Conservation (phyloP, 2,329 filamentous ascomycete genomes). For the Plenodomus lindquistii region DNA sequence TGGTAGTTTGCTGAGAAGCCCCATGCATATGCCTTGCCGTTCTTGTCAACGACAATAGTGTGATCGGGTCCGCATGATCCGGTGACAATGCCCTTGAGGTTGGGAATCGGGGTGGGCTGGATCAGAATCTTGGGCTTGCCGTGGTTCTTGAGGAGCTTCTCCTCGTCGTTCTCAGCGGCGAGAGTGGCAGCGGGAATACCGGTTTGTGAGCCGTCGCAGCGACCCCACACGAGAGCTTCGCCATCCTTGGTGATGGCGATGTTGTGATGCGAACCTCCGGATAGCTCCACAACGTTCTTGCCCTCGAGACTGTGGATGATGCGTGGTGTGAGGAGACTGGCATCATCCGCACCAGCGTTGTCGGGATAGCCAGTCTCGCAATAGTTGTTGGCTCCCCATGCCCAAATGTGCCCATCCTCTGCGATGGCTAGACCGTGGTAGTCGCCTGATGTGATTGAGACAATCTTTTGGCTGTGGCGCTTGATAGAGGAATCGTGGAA, state of each 20-base stretch:
- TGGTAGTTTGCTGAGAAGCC: conserved; percentile 82
- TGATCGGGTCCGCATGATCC: conserved; percentile 73
- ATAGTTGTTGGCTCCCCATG: conserved; percentile 88
- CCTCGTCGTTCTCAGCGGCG: conserved; percentile 44
- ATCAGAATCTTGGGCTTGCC: conserved; percentile 72
- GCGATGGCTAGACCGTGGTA: conserved; percentile 82
- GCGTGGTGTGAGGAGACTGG: conserved; percentile 68
- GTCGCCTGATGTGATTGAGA: conserved; percentile 68
- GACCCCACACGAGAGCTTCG: conserved; percentile 63
- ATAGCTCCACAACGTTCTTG: conserved; percentile 68
- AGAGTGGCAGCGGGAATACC: conserved; percentile 42
- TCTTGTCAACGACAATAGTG: conserved; percentile 68
- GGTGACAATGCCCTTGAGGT: conserved; percentile 59
- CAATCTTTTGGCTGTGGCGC: conserved; percentile 56
- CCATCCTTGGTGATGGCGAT: conserved; percentile 59
- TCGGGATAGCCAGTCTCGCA: conserved; percentile 73
- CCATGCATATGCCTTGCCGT: conserved; percentile 76
- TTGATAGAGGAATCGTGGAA: conserved; percentile 49
- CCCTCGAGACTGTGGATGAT: conserved; percentile 67
- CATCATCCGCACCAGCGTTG: conserved; percentile 68
- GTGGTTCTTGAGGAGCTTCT: conserved; percentile 55
- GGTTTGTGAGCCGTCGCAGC: conserved; percentile 62
- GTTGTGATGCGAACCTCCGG: conserved; percentile 78
- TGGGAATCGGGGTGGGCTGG: conserved; percentile 64
- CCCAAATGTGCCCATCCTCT: conserved; percentile 70